Evolutionary conservation across 2,329 filamentous ascomycete species (phyloP), one percentile per base, ranked within the genome.

Genomic region (Venturia nashicola): DNA sequence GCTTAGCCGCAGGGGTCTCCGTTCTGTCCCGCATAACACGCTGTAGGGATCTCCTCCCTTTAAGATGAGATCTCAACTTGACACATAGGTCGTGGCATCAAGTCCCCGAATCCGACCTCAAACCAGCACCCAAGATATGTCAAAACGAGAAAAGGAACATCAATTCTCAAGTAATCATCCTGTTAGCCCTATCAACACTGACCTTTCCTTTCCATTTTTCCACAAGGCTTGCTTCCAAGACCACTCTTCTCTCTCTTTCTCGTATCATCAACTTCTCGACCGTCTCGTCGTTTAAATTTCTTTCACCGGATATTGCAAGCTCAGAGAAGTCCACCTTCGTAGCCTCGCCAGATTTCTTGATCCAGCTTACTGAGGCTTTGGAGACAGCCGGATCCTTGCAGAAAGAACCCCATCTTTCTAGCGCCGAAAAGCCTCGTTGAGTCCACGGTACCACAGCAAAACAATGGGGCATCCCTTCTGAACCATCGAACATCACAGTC

Each of bases 381-480:
- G 36, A 61, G 51, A 70, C 68, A 0, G 75, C 72, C 14, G 71
- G 71, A 6, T 69, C 67, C 7, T 59, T 68, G 44, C 72, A 73
- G 59, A 75, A 76, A 60, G 66, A 66, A 0, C 71, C 74, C 69
- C 72, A 76, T 59, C 73, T 73, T 9, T 68, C 69, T n/a, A 77
- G 75, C 63, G 73, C 66, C 12, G 69, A 65, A 7, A 71, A 68
- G 0, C 67, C 73, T 5, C 66, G 59, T 3, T 73, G 63, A 1
- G 67, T 64, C 20, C 76, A 76, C 5, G 79, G 65, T 64, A 80
- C 66, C 73, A 78, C 73, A 0, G 70, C 74, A 67, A 81, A 92
- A 68, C 83, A 85, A 74, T 92, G 89, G 63, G 89, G 88, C 89
- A 93, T 92, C 3, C 84, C 87, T 72, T 91, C 86, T 71, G 86